Conservation (phyloP, 2,329 filamentous ascomycete genomes). For the Tolypocladium amazonense region DNA sequence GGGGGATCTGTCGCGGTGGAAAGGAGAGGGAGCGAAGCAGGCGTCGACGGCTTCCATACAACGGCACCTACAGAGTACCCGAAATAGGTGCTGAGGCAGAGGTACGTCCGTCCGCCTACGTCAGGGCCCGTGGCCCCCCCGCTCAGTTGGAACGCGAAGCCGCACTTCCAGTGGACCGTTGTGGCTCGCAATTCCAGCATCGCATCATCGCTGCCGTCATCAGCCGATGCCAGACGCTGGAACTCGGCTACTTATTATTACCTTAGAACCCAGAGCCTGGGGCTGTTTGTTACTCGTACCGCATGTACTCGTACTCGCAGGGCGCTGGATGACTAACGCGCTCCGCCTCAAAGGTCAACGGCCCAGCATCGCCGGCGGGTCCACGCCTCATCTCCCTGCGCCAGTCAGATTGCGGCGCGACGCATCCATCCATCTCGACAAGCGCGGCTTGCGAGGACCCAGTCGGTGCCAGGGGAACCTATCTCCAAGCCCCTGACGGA, state of each 20-base stretch:
- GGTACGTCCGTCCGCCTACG: not conserved
- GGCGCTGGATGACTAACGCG: not conserved
- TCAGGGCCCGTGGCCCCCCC: not conserved
- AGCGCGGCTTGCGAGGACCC: too few species aligned
- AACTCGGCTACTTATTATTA: not conserved
- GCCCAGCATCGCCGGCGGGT: not conserved
- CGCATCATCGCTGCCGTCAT: not conserved
- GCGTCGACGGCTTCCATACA: not conserved
- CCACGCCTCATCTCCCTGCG: not conserved
- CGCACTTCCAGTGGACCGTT: not conserved
- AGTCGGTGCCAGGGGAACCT: too few species aligned
- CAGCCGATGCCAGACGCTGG: not conserved
- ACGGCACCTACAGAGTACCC: too few species aligned
- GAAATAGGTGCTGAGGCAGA: not conserved
- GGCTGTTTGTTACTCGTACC: too few species aligned
- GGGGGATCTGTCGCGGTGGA: not conserved
- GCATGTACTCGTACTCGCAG: too few species aligned
- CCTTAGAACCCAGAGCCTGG: too few species aligned
- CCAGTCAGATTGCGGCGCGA: not conserved
- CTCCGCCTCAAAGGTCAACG: not conserved
- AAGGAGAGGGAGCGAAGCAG: not conserved
- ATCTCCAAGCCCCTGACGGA: too few species aligned
- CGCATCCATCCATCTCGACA: not conserved
- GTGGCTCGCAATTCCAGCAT: not conserved
- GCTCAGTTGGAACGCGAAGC: not conserved